A percentile compares a stretch with the other conserved stretches of the same genome.
phyloP scores from a whole-genome alignment of 164 flowering plant species.

The Houttuynia cordata region DNA sequence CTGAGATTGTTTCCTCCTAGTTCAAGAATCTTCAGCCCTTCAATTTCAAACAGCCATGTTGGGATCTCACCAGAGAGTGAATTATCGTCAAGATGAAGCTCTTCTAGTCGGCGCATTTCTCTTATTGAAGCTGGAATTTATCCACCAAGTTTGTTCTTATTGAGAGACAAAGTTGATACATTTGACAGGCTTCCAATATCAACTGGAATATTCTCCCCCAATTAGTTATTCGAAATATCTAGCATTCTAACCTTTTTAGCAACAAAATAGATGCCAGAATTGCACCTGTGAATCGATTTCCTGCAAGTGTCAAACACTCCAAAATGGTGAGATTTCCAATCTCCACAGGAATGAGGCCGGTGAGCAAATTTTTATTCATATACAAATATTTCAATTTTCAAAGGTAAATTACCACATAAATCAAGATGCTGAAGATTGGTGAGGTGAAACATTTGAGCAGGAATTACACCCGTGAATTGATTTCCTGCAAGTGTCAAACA shows the following conservation, averaged over 20 bases:
- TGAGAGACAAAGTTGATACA: constrained; percentile 20
- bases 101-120: constrained; percentile 17
- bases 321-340: no score
- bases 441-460: constrained; percentile 27
- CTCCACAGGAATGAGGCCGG: no score
- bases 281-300: constrained; percentile 22
- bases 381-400: no score
- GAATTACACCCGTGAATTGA: constrained; percentile 27
- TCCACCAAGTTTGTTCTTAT: constrained; percentile 28
- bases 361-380: no score
- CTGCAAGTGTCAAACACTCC: constrained; percentile 25
- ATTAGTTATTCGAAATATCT: not conserved
- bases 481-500: constrained; percentile 18
- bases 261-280: constrained; percentile 27
- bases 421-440: constrained; percentile 23
- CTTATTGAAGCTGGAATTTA: constrained; percentile 24
- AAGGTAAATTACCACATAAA: constrained; percentile 21
- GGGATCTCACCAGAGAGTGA: constrained; percentile 41
- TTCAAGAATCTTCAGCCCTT: constrained; percentile 13
- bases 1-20: constrained; percentile 38
- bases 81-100: constrained; percentile 24
- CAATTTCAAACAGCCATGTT: constrained; percentile 24
- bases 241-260: not conserved
- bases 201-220: constrained; percentile 17
- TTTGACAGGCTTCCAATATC: constrained; percentile 28